phyloP scores from a whole-genome alignment of 169 alveolate genomes.

The Theileria orientalis region DNA sequence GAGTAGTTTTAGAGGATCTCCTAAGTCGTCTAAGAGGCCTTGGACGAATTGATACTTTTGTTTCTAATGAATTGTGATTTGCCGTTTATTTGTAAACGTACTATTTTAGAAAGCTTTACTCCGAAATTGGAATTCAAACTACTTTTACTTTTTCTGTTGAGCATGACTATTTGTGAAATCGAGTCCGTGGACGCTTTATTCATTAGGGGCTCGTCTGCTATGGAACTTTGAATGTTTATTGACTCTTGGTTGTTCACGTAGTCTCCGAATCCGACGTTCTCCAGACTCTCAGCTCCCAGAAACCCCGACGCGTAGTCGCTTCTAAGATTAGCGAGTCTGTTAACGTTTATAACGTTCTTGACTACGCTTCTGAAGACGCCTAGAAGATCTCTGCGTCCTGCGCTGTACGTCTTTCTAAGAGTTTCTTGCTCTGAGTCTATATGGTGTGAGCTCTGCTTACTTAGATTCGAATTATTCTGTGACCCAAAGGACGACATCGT shows the following conservation, averaged over 20 bases:
- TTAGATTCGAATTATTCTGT: not conserved
- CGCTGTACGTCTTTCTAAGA: not conserved
- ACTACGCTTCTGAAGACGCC: slow-evolving; percentile 1
- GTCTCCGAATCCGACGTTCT: slow-evolving; percentile 12
- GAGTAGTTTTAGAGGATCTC: not conserved
- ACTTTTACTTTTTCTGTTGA: not conserved
- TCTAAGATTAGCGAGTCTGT: slow-evolving; percentile 1
- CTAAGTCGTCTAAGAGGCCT: not conserved
- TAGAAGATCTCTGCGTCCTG: not conserved
- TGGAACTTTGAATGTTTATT: not conserved
- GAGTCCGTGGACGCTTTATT: slow-evolving; percentile 4
- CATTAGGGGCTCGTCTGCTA: not conserved
- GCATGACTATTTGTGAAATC: not conserved
- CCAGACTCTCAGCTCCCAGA: not conserved
- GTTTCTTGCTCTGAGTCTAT: not conserved
- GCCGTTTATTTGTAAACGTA: not conserved
- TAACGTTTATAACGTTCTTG: slow-evolving; percentile 8
- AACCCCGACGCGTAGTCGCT: not conserved
- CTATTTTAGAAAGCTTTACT: not conserved
- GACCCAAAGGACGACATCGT: not conserved
- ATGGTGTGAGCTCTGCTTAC: not conserved
- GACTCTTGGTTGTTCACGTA: not conserved
- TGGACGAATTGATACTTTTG: not conserved
- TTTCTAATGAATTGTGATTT: not conserved
- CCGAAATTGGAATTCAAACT: not conserved